Base-by-base conservation (phyloP, 352 stramenopile species). In the Phytophthora vignae region DNA sequence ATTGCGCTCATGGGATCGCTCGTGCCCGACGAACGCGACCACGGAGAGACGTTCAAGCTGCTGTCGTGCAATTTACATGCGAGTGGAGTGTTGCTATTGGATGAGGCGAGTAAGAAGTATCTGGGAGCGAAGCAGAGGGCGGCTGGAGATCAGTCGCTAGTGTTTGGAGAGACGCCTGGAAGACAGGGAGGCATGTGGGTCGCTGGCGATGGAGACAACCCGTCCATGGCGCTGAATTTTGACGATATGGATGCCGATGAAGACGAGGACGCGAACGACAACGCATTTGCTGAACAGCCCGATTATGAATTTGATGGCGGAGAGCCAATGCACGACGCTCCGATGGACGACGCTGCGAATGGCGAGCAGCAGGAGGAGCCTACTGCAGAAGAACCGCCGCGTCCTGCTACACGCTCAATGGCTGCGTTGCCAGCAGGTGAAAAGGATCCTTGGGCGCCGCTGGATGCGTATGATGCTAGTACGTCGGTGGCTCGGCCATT, bases 1-100 rank as follows among this genome's bases (percentile, higher is more conserved):
- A 92, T 96, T 40, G 84, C 88, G 25, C 53, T 96, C 10, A 95
- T 95, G 90, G 85, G 88, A 0, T 95, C 88, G 21, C 73, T 96
- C 12, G 79, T 94, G 11, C 88, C 88, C 0, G 85, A 91, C 50
- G 88, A 94, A 53, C 72, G 84, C 19, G 87, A 95, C 57, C 85
- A 94, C 38, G 90, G 90, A 53, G 88, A 96, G 63, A 91, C 85
- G 22, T 94, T 95, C 75, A 96, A 95, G 81, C 68, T 96, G 44
- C 65, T 92, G 70, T 94, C 86, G 71, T 96, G 90, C 70, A 83
- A 84, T 46, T 71, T 96, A 25, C 85, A 95, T 44, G 64, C 80
- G 38, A 90, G 73, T 25, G 90, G 90, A 15, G 88, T 93, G 55
- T 64, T 96, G 59, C 71, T 95, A 31, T 68, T 96, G 57, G 90